Evolutionary conservation across 768 basidiomycete species (phyloP).

Genomic region (Cystobasidiopsis lactophilus): DNA sequence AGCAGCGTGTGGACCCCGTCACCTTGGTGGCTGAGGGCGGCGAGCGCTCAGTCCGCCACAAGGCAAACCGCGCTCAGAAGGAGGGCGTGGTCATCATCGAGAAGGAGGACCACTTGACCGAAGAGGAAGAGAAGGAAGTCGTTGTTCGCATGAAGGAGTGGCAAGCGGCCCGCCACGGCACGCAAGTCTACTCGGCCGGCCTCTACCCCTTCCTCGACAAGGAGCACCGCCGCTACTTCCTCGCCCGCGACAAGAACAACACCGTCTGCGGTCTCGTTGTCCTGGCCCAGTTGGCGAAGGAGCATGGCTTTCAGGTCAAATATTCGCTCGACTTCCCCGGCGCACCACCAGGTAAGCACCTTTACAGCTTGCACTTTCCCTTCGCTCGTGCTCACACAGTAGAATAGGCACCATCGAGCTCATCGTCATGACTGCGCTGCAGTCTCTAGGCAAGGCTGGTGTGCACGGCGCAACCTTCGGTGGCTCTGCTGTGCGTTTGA

Average conservation of each 20-base stretch:
- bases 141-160: constrained; percentile 38
- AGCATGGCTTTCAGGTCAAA: constrained; percentile 31
- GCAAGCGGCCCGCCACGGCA: constrained; percentile 34
- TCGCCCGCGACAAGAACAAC: constrained; percentile 29
- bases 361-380: no score
- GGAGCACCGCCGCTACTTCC: constrained; percentile 38
- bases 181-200: constrained; percentile 33
- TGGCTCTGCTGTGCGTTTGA: constrained; percentile 16
- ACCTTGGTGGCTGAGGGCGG: constrained; percentile 31
- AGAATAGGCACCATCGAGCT: constrained; percentile 29
- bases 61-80: constrained; percentile 37
- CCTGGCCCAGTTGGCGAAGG: constrained; percentile 27
- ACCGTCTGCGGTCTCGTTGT: constrained; percentile 28
- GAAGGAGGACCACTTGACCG: constrained; percentile 29
- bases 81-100: constrained; percentile 34
- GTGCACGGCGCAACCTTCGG: constrained; percentile 28
- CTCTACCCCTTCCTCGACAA: constrained; percentile 36
- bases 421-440: constrained; percentile 27
- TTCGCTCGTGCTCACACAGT: no score
- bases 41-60: constrained; percentile 41
- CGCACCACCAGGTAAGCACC: constrained; percentile 28
- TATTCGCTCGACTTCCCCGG: constrained; percentile 22
- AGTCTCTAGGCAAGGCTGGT: constrained; percentile 26
- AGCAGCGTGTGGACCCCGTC: constrained; percentile 33
- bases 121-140: constrained; percentile 31